Conservation (phyloP, 2,329 filamentous ascomycete species). For the Aspergillus cejpii region DNA sequence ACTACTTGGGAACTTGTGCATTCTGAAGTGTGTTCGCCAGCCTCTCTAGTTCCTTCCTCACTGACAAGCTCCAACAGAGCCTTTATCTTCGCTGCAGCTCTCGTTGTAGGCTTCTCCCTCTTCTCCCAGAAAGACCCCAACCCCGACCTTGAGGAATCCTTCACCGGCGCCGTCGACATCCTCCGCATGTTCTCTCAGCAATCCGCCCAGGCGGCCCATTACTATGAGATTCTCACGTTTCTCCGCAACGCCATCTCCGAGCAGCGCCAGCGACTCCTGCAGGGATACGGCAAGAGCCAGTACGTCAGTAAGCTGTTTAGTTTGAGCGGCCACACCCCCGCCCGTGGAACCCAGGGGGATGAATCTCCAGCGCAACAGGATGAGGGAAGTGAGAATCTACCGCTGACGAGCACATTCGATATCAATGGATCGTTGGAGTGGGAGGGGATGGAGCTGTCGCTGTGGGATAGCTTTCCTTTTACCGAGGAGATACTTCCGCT, state of each 20-base stretch:
- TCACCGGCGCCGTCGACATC: constrained; percentile 47
- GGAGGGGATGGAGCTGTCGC: constrained; percentile 31
- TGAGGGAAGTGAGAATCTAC: constrained; percentile 1
- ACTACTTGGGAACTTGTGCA: constrained; percentile 52
- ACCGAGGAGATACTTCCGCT: constrained; percentile 14
- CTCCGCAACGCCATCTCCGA: constrained; percentile 44
- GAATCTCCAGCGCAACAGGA: constrained; percentile 2
- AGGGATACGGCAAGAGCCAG: constrained; percentile 25
- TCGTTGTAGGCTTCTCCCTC: constrained; percentile 52
- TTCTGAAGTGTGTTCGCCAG: constrained; percentile 47
- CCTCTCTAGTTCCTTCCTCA: not conserved
- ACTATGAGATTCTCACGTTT: constrained; percentile 49
- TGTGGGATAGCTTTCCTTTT: constrained; percentile 36
- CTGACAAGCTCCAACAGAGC: constrained; percentile 32
- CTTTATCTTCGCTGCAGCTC: constrained; percentile 51
- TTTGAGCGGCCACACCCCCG: constrained; percentile 17
- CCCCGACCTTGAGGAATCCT: constrained; percentile 38
- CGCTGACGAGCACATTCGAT: constrained; percentile 13
- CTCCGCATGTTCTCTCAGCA: constrained; percentile 44
- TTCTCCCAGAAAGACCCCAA: constrained; percentile 47
- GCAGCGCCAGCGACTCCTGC: constrained; percentile 32
- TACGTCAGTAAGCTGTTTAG: constrained; percentile 37
- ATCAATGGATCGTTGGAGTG: constrained; percentile 21
- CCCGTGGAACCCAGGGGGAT: constrained; percentile 7
- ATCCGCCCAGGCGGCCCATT: constrained; percentile 53